Base-by-base conservation (phyloP, 2,329 filamentous ascomycete genomes). In the Endocalyx cinctus region DNA sequence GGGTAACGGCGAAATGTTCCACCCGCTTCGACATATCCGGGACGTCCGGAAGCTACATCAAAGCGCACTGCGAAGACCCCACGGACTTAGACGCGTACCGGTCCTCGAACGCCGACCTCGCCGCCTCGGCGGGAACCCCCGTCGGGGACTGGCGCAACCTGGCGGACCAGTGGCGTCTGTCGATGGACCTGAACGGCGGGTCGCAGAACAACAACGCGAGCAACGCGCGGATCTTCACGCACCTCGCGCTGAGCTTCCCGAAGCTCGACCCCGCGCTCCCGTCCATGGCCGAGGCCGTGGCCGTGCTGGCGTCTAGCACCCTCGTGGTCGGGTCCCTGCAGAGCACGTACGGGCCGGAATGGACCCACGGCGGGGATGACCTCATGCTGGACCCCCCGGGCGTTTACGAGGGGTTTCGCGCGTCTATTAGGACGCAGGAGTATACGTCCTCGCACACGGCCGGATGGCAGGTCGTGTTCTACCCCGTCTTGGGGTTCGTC, bases 201-300 rank as follows among this genome's bases (percentile, higher is more conserved):
- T 53, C 68, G 5, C 59, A 59, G 6, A 70, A 76, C 40, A 67
- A 61, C 26, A 73, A 79, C 35, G 73, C 79, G 0, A 74, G 72
- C 25, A 80, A 77, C 42, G 66, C 72, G 12, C 70, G 76, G 1
- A 64, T 82, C 11, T 55, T 79, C 7, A 74, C 74, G 17, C 70
- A 82, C 41, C 57, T 76, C 10, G 66, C 75, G 5, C 66, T 74
- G 0, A 31, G 34, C 0, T 18, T 52, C 4, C 54, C 60, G 0
- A 32, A 37, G 0, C 65, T 86, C 1, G 62, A 70, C 20, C 56
- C 65, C 1, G 50, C 58, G 0, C 55, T 81, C 0, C 86, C 86
- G 0, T 85, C 79, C 3, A 67, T 85, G n/a, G 79, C 77, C 0
- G 86, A 92, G 57, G 80, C 81, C 0, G 54, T 92, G 0, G 82